These are phyloP conservation scores for Aurantiochytrium sp. DNA, from an alignment of 108 stramenopile genomes.

Conservation along the genomic window DNA sequence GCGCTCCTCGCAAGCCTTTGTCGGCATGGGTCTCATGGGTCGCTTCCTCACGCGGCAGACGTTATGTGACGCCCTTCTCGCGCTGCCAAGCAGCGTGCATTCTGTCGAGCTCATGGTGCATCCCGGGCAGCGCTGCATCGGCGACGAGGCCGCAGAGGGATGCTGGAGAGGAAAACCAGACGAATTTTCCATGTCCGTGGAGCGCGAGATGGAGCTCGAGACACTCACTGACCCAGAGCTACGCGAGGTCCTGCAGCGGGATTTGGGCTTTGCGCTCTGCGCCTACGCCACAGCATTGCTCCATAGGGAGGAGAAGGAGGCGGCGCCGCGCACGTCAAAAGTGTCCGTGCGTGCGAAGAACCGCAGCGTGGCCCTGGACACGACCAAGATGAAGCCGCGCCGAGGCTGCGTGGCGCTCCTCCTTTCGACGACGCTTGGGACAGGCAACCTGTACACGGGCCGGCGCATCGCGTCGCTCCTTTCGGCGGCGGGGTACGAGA, in stretches of 20 bases:
- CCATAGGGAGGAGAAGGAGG: too few species aligned
- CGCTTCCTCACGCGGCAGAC: not conserved
- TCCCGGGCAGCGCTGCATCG: not conserved
- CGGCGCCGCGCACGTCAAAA: too few species aligned
- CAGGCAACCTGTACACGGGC: not conserved
- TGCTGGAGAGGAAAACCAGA: not conserved
- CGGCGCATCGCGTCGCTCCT: not conserved
- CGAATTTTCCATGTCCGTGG: not conserved
- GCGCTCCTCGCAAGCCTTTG: not conserved
- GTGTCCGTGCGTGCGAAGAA: too few species aligned
- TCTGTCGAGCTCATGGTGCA: constrained; percentile 9
- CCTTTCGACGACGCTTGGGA: not conserved
- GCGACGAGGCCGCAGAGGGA: not conserved
- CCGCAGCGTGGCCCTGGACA: too few species aligned
- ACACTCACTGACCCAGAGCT: not conserved
- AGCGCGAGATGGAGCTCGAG: not conserved
- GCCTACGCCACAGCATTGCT: not conserved
- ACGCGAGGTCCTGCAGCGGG: not conserved
- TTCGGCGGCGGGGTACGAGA: not conserved
- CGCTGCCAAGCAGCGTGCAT: not conserved
- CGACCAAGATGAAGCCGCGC: not conserved
- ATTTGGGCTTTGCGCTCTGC: not conserved
- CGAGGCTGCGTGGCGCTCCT: not conserved
- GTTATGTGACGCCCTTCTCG: not conserved
- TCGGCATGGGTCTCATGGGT: constrained; percentile 2